Base-by-base conservation (phyloP, 768 basidiomycete species). In the Boletus edulis region DNA sequence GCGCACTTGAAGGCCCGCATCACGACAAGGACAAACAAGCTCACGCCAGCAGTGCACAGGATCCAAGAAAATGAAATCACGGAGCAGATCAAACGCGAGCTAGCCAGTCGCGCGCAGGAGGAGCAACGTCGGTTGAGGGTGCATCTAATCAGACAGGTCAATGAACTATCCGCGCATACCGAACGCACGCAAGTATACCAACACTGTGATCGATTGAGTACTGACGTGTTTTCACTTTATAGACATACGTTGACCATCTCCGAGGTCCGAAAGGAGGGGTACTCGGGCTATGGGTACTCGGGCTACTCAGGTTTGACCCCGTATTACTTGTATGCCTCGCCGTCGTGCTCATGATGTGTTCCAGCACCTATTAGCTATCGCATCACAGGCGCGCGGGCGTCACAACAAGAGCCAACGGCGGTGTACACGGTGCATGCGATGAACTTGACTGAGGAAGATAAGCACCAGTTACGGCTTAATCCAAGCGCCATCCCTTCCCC, bases 401-500 rank as follows among this genome's bases (percentile, higher is more conserved):
- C 60, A 2, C 52, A 49, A 37, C 54, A 63, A 47, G 61, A 62
- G 6, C 59, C 68, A 15, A 45, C 47, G 54, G 46, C 24, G 0
- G 39, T 58, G 3, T 62, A 62, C 31, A 70, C 70, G 2, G 55
- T 68, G 1, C 62, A 68, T 46, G 1, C 60, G 9, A 68, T 70
- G 66, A 58, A 67, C 38, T 24, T 72, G 38, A 72, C 66, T 6
- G 45, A 56, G 5, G 53, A 72, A 51, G 70, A 70, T 57, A 55
- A 58, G 38, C 68, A 70, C 4, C 56, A 61, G 20, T 24, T 70
- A 10, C 69, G 71, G 35, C 4, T 70, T 2, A 57, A 70, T 38
- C 55, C 62, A 3, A 57, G 20, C 4, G n/a, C 49, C 3, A 59
- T 63, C 14, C 69, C 70, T 18, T 59, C 64, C 0, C 69, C 69